Conservation (phyloP, 73 alveolate species). For the Urostyla sp. region DNA sequence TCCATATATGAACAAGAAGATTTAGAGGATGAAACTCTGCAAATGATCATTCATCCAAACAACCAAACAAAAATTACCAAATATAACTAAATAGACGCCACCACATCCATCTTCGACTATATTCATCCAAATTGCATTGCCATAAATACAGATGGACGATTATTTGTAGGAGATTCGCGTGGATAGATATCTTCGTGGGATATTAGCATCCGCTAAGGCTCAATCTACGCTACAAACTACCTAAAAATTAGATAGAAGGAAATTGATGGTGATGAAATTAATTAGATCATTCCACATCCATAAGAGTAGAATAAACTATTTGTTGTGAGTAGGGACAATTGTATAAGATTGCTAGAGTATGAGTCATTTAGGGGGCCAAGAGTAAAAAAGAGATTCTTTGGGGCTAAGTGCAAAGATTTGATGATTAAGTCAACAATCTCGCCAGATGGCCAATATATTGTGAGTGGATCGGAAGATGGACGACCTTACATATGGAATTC, state of each 20-base stretch:
- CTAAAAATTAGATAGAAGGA: conserved; percentile 82
- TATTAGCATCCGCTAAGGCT: conserved; percentile 74
- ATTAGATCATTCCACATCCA: conserved; percentile 83
- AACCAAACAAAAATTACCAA: background rate
- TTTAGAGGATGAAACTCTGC: conserved; percentile 60
- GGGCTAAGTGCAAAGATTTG: conserved; percentile 83
- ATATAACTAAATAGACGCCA: background rate
- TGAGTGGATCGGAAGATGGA: conserved; percentile 97
- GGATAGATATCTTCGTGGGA: conserved; percentile 92
- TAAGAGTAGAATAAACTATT: conserved; percentile 81
- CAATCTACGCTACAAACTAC: conserved; percentile 79
- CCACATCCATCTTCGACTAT: conserved; percentile 61
- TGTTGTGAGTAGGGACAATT: conserved; percentile 95
- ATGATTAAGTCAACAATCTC: conserved; percentile 86
- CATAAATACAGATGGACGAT: conserved; percentile 84
- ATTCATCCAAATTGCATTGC: conserved; percentile 94
- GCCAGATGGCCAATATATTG: conserved; percentile 95
- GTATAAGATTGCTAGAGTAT: conserved; percentile 90
- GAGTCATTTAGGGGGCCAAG: conserved; percentile 63
- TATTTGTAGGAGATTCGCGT: conserved; percentile 95
- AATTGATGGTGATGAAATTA: conserved; percentile 91
- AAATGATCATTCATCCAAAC: conserved; percentile 24
- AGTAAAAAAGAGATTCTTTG: conserved; percentile 89
- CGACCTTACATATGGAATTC: conserved; percentile 91
- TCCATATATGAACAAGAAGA: conserved; percentile 51